Conservation (phyloP, 2,329 filamentous ascomycete genomes). For the Aureobasidium sp. region DNA sequence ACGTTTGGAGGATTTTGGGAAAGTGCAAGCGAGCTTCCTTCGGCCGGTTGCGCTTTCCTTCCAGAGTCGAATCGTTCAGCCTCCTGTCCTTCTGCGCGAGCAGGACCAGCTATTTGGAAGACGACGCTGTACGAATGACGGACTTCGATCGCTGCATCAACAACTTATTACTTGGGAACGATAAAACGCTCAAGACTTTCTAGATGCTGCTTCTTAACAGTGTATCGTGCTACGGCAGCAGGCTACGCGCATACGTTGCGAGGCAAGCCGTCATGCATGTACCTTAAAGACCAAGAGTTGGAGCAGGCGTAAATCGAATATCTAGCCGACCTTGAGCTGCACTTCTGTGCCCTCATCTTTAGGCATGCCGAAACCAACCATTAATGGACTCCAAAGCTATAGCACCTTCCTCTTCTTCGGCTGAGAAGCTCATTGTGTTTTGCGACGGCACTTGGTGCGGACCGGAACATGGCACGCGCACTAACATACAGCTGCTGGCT, state of each 20-base stretch:
- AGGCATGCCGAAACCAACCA: neutral
- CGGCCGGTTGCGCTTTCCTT: neutral
- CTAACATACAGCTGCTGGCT: constrained; percentile 29
- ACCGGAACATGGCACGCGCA: constrained; percentile 28
- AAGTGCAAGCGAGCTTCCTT: neutral
- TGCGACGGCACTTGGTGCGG: constrained; percentile 23
- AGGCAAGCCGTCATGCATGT: constrained; percentile 1
- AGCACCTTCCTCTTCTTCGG: neutral
- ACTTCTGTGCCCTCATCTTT: neutral
- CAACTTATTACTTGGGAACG: too few relatives aligned
- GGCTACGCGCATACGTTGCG: neutral
- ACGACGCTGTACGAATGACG: too few relatives aligned
- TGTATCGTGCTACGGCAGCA: neutral
- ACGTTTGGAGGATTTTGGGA: neutral
- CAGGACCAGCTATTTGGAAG: neutral
- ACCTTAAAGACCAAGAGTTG: neutral
- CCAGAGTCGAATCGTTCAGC: neutral
- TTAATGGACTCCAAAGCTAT: neutral
- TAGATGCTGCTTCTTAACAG: neutral
- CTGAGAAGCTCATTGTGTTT: neutral
- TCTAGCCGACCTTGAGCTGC: neutral
- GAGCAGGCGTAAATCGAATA: neutral
- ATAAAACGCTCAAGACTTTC: neutral
- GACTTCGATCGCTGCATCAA: neutral
- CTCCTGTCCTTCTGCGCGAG: neutral